phyloP scores from a whole-genome alignment of 345 rosid species.

The Ricinus communis region DNA sequence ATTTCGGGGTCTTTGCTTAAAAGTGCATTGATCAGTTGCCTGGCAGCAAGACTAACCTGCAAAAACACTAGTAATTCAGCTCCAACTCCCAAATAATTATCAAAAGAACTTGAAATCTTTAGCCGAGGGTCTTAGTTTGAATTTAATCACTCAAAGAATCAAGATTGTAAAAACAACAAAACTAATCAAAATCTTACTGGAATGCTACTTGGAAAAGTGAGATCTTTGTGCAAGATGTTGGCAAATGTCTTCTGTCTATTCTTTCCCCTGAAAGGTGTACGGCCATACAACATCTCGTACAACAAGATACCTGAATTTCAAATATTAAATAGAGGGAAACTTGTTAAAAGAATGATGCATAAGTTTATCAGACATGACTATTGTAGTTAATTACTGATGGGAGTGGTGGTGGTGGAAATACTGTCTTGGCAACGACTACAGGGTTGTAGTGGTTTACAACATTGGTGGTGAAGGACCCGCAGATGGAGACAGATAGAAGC shows the following conservation, averaged over 20 bases:
- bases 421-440: too few relatives aligned
- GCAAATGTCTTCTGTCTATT: conserved; percentile 94
- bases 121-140: too few relatives aligned
- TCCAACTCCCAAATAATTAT: not conserved
- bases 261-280: conserved; percentile 96
- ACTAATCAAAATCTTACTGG: conserved; percentile 47
- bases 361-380: too few relatives aligned
- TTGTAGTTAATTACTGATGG: too few relatives aligned
- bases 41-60: conserved; percentile 84
- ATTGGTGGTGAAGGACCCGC: too few relatives aligned
- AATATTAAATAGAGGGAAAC: conserved; percentile 8
- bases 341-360: not conserved
- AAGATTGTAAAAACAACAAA: too few relatives aligned
- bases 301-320: conserved; percentile 67
- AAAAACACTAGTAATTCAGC: conserved; percentile 15
- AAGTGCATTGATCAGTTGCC: conserved; percentile 75
- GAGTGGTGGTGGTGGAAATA: too few relatives aligned
- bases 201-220: conserved; percentile 93
- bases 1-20: conserved; percentile 64
- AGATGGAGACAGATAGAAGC: too few relatives aligned
- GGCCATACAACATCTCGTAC: conserved; percentile 98
- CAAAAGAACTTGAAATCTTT: too few relatives aligned
- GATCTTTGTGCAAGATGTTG: conserved; percentile 92
- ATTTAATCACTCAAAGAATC: too few relatives aligned
- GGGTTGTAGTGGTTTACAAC: too few relatives aligned